phyloP scores from a whole-genome alignment of 148 eudicot species.

The Diospyros lotus region DNA sequence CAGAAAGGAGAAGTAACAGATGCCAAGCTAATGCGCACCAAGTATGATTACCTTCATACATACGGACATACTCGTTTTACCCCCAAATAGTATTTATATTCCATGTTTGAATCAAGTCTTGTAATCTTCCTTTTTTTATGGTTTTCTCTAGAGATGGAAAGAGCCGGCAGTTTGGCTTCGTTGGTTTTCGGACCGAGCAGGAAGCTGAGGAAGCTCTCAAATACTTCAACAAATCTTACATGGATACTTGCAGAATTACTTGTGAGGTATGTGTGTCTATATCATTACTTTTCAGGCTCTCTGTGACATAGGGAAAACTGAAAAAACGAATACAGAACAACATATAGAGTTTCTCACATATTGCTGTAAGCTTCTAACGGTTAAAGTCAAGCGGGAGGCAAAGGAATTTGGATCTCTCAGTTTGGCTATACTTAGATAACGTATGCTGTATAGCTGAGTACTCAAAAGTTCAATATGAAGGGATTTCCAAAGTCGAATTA shows the following conservation, averaged over 20 bases:
- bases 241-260: slow-evolving; percentile 62
- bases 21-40: slow-evolving; percentile 82
- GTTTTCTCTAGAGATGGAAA: slow-evolving; percentile 67
- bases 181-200: slow-evolving; percentile 68
- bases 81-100: neutral
- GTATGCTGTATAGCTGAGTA: neutral
- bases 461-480: neutral
- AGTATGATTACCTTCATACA: slow-evolving; percentile 21
- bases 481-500: neutral
- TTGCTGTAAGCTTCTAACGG: too few relatives aligned
- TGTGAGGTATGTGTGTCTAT: slow-evolving; percentile 59
- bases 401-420: too few relatives aligned
- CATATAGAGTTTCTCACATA: too few relatives aligned
- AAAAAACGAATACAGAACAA: too few relatives aligned
- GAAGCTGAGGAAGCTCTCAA: slow-evolving; percentile 80
- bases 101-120: neutral
- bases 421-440: neutral
- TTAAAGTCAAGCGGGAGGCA: too few relatives aligned
- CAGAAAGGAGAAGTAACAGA: slow-evolving; percentile 93
- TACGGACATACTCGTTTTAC: neutral
- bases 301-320: too few relatives aligned
- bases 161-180: slow-evolving; percentile 86
- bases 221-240: slow-evolving; percentile 65
- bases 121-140: neutral
- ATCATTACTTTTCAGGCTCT: too few relatives aligned